phyloP scores from a whole-genome alignment of 805 yeast genomes.

The Saturnispora saitoi region DNA sequence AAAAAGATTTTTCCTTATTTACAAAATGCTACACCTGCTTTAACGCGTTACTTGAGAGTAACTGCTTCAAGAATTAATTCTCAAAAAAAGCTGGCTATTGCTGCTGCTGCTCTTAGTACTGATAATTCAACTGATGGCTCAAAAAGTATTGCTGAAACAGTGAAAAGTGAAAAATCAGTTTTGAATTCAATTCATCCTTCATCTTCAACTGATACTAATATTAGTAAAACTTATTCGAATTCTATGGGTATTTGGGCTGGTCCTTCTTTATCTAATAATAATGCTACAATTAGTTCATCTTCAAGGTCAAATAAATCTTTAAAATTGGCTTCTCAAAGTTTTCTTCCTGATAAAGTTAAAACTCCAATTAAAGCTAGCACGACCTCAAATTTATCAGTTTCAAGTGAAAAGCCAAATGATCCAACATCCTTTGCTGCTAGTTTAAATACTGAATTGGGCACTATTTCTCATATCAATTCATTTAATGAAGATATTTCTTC shows the following conservation, averaged over 20 bases:
- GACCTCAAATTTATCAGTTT: neutral
- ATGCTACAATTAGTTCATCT: neutral
- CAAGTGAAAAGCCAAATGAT: conserved; percentile 12
- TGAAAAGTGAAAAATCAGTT: neutral
- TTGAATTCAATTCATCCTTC: neutral
- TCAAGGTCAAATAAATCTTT: neutral
- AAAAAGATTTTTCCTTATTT: conserved; percentile 15
- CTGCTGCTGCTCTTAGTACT: neutral
- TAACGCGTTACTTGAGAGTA: conserved; percentile 9
- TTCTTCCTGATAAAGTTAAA: conserved; percentile 1
- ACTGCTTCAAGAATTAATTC: conserved; percentile 14
- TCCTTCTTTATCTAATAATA: conserved; percentile 4
- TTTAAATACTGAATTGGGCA: conserved; percentile 7
- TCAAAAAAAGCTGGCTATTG: conserved; percentile 3
- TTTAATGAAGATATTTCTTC: conserved; percentile 3
- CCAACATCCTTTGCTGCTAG: conserved; percentile 6
- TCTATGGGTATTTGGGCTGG: conserved; percentile 8
- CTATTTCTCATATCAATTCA: conserved; percentile 3
- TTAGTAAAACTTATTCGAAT: no score
- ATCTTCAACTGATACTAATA: neutral
- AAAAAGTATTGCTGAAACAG: neutral
- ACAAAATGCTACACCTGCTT: conserved; percentile 16
- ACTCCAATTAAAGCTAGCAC: conserved; percentile 2
- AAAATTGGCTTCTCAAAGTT: neutral
- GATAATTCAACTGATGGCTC: neutral